These are phyloP conservation scores for Scheffersomyces cryptocercus DNA, from an alignment of 1,139 yeast species.

Conservation along the genomic window DNA sequence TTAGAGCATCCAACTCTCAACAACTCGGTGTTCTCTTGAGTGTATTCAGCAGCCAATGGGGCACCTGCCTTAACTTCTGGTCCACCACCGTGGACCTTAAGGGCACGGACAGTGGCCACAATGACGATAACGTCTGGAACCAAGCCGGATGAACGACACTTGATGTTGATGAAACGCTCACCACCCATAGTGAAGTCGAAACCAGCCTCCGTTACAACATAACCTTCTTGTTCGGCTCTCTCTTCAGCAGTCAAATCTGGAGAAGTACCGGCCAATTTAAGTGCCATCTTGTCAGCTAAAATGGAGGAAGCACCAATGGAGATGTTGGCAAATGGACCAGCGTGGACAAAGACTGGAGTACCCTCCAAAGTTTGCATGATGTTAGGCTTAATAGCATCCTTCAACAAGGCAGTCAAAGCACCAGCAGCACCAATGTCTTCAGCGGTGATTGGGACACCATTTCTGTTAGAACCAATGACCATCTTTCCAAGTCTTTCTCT, in stretches of 20 bases:
- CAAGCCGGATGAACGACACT: constrained; percentile 91
- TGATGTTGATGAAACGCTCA: constrained; percentile 94
- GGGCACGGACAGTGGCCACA: constrained; percentile 96
- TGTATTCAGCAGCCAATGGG: constrained; percentile 83
- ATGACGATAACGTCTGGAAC: constrained; percentile 90
- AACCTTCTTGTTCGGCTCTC: constrained; percentile 70
- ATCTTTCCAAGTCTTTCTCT: constrained; percentile 87
- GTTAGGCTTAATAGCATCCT: constrained; percentile 97
- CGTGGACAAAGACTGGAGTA: constrained; percentile 96
- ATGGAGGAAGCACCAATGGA: constrained; percentile 96
- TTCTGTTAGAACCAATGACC: constrained; percentile 81
- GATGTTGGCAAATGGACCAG: constrained; percentile 98
- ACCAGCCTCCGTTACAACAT: constrained; percentile 96
- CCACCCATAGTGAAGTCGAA: constrained; percentile 99
- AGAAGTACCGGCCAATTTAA: constrained; percentile 82
- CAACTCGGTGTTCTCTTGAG: constrained; percentile 82
- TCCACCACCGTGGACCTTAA: constrained; percentile 98
- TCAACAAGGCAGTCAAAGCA: constrained; percentile 91
- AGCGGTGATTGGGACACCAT: constrained; percentile 90
- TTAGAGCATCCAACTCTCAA: constrained; percentile 84
- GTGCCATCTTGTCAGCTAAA: constrained; percentile 92
- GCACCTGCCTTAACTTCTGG: constrained; percentile 97
- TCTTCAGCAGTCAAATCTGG: constrained; percentile 49
- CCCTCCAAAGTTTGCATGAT: constrained; percentile 98
- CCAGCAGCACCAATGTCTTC: constrained; percentile 98